These are phyloP conservation scores for Colletotrichum coccodes DNA, from an alignment of 2,329 filamentous ascomycete genomes.

Conservation along the genomic window DNA sequence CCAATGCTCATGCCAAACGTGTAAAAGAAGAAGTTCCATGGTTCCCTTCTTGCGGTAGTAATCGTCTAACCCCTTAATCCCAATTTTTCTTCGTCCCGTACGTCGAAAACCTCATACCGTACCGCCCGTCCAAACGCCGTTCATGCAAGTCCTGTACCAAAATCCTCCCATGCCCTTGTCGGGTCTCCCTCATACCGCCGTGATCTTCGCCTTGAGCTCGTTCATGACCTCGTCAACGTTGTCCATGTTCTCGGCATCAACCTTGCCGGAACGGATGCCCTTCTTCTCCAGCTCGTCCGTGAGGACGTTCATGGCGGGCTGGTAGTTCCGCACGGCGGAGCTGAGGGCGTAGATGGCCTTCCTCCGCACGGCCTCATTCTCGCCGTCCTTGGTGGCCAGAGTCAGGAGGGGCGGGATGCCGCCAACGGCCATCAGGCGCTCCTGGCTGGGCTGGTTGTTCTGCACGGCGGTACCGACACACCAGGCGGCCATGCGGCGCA, in stretches of 20 bases:
- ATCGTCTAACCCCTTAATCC: conserved; percentile 13
- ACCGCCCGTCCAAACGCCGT: conserved; percentile 46
- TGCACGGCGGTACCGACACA: conserved; percentile 94
- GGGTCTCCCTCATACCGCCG: conserved; percentile 30
- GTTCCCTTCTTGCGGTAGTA: neutral
- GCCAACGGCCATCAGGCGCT: conserved; percentile 70
- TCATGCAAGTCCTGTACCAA: conserved; percentile 41
- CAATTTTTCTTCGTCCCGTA: conserved; percentile 13
- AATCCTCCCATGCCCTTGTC: neutral
- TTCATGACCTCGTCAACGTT: conserved; percentile 81
- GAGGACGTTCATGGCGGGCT: conserved; percentile 79
- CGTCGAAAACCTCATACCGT: conserved; percentile 13
- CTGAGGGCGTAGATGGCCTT: conserved; percentile 93
- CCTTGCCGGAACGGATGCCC: conserved; percentile 64
- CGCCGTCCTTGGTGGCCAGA: conserved; percentile 69
- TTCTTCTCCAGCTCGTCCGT: conserved; percentile 68
- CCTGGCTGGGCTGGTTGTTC: conserved; percentile 90
- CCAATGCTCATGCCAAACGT: neutral
- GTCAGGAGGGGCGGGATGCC: conserved; percentile 77
- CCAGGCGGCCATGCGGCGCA: conserved; percentile 91
- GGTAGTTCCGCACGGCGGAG: conserved; percentile 87
- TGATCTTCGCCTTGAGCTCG: conserved; percentile 61
- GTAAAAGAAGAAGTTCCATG: neutral
- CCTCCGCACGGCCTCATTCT: conserved; percentile 74
- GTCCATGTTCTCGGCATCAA: conserved; percentile 91